Base-by-base conservation (phyloP, 2,329 filamentous ascomycete species). In the Penicillium sp. region DNA sequence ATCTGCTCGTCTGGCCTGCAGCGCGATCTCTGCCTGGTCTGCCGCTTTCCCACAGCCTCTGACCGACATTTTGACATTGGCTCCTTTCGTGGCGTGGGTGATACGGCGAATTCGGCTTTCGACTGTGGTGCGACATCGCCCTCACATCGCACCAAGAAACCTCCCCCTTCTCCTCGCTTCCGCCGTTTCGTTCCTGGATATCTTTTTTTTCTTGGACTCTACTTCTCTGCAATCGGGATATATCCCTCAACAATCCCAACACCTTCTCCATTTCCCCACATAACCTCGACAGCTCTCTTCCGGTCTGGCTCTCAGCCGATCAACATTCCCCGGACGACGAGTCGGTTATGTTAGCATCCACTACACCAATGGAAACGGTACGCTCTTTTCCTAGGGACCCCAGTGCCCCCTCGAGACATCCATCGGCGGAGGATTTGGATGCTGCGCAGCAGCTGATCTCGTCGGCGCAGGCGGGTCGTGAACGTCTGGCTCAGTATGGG, bases 381-480 rank as follows among this genome's bases (percentile, higher is more conserved):
- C 68, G 68, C 63, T 72, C 74, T 62, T 63, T 73, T 35, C 67
- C 73, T 52, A 67, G 66, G 45, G 70, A 68, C 52, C 60, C 69
- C 20, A 65, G 71, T 58, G 71, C 67, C 64, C 61, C 75, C 54
- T 67, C 73, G 68, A 75, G 76, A 62, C 76, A 80, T 59, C 78
- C 78, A 3, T 81, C 78, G 4, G 78, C 78, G 28, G 78, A 81
- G 68, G 78, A 81, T 63, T 65, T 81, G 45, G 79, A 80, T 64
- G 78, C 79, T 59, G 79, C 79, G 56, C 79, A 79, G 67, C 79
- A 81, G 69, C 68, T 81, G 59, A 76, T 81, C 49, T 80, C 79
- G 5, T 81, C 79, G 5, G 77, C 79, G 28, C 76, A 78, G 60
- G 78, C 75, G 42, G 78, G 74, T 61, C 75, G 78, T 42, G 75